A percentile compares a stretch with the other conserved stretches of the same genome.
phyloP scores from a whole-genome alignment of 208 protist genomes.

The Phytomonas sp. region DNA sequence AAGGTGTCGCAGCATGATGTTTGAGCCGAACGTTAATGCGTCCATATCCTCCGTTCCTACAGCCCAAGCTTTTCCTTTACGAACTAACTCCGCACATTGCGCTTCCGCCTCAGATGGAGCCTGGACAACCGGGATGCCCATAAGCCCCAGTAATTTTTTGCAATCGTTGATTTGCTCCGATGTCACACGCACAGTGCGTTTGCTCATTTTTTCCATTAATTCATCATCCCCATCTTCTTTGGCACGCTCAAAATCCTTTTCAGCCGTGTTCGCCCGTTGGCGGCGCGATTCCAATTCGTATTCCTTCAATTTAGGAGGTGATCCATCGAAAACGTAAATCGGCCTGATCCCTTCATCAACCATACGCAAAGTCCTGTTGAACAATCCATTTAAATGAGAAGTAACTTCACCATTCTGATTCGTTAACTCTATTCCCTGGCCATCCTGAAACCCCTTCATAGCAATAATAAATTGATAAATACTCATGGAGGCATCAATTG shows the following conservation, averaged over 20 bases:
- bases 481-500: conserved; percentile 98
- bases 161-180: conserved; percentile 97
- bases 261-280: conserved; percentile 90
- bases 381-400: conserved; percentile 97
- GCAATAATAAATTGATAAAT: conserved; percentile 99
- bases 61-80: conserved; percentile 93
- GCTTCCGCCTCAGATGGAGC: conserved; percentile 98
- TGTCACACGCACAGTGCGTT: conserved; percentile 91
- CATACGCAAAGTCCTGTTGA: conserved; percentile 97
- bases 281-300: conserved; percentile 89
- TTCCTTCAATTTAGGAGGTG: conserved; percentile 95
- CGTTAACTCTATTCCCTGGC: conserved; percentile 88
- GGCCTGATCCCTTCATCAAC: conserved; percentile 97
- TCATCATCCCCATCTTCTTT: conserved; percentile 86
- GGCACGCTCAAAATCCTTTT: conserved; percentile 86
- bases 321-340: conserved; percentile 99
- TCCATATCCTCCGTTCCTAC: conserved; percentile 99
- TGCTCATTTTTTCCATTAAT: conserved; percentile 92
- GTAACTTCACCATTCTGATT: conserved; percentile 96
- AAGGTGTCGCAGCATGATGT: conserved; percentile 94
- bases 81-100: conserved; percentile 97
- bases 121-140: conserved; percentile 98
- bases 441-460: conserved; percentile 87
- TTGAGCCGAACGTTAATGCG: conserved; percentile 96
- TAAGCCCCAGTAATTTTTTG: conserved; percentile 96